Evolutionary conservation across 2,329 filamentous ascomycete species (phyloP).

Genomic region (Pyrenochaeta sp.): DNA sequence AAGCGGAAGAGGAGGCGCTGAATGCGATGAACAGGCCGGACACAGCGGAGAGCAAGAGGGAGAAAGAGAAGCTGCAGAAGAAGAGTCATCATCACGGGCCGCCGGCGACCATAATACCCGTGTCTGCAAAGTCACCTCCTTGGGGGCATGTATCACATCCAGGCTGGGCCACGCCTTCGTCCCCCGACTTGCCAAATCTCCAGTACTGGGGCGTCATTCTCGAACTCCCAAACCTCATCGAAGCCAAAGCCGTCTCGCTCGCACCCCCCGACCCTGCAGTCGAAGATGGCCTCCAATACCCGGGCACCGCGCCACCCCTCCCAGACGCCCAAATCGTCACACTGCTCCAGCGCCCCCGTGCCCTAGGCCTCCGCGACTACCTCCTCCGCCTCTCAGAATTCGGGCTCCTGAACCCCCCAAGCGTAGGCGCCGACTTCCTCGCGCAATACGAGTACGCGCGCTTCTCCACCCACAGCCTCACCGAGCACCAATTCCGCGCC

Average conservation of each 20-base stretch:
- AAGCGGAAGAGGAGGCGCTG: slow-evolving; percentile 36
- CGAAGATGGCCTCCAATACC: slow-evolving; percentile 29
- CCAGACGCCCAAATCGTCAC: slow-evolving; percentile 73
- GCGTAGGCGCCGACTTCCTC: slow-evolving; percentile 69
- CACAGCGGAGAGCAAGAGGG: slow-evolving; percentile 35
- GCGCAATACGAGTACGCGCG: slow-evolving; percentile 81
- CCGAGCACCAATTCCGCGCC: slow-evolving; percentile 73
- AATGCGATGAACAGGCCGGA: slow-evolving; percentile 21
- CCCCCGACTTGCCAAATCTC: slow-evolving; percentile 77
- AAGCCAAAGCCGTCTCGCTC: slow-evolving; percentile 89
- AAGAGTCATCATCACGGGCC: slow-evolving; percentile 33
- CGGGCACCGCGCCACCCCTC: slow-evolving; percentile 39
- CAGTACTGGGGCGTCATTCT: slow-evolving; percentile 81
- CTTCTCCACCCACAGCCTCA: slow-evolving; percentile 75
- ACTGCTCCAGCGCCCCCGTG: slow-evolving; percentile 72
- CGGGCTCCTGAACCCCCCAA: slow-evolving; percentile 65
- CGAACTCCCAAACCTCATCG: slow-evolving; percentile 88
- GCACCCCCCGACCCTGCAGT: slow-evolving; percentile 66
- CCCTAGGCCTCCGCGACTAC: slow-evolving; percentile 82
- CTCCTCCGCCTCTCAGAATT: slow-evolving; percentile 73
- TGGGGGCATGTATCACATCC: slow-evolving; percentile 89
- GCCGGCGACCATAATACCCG: slow-evolving; percentile 44
- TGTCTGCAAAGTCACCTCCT: slow-evolving; percentile 58
- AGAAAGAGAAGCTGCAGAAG: slow-evolving; percentile 40
- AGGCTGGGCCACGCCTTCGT: slow-evolving; percentile 86